Evolutionary conservation across 2,329 filamentous ascomycete species (phyloP), one percentile per base, ranked within the genome.

Genomic region (Sclerotinia subarctica): DNA sequence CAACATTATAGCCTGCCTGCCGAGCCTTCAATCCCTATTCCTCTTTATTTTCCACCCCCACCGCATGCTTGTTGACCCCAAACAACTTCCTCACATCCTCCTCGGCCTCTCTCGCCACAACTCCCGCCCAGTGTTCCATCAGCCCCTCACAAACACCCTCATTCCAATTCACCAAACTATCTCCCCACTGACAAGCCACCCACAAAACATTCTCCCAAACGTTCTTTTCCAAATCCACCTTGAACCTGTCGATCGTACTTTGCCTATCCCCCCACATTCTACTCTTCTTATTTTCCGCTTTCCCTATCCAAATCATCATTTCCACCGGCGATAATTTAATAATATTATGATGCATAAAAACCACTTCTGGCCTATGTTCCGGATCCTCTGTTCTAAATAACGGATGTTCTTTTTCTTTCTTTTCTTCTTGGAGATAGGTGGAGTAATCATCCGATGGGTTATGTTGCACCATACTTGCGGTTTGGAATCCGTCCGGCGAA

Each of bases 321-420:
- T 65, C 59, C 0, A 56, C 59, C 1, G 66, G 66, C 15, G 59
- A 56, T 47, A 68, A 8, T 11, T 68, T 68, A 19, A 68, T 51
- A 7, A 47, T n/a, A 46, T 65, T 68, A 32, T 68, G 66, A 64
- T 68, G 66, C 51, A 68, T 42, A 24, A 68, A 68, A 2, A 57
- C 44, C 4, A 44, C 24, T 44, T 68, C 60, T 0, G 66, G 51
- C 52, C 60, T 2, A 59, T 52, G 11, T 8, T 24, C 1, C 38
- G 38, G 38, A 42, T 56, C 13, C 2, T 52, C 42, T 5, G 44
- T n/a, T 11, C 59, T 26, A 26, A 21, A 64, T 3, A 64, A 6
- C 24, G 59, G 51, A n/a, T 44, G 42, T 13, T 44, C 52, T 21
- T 44, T 46, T 32, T 49, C n/a, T 11, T 24, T 29, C 13, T 19